Evolutionary conservation across 306 rosid species (phyloP), one percentile per base, ranked within the genome.

Genomic region (Hippophae rhamnoides): DNA sequence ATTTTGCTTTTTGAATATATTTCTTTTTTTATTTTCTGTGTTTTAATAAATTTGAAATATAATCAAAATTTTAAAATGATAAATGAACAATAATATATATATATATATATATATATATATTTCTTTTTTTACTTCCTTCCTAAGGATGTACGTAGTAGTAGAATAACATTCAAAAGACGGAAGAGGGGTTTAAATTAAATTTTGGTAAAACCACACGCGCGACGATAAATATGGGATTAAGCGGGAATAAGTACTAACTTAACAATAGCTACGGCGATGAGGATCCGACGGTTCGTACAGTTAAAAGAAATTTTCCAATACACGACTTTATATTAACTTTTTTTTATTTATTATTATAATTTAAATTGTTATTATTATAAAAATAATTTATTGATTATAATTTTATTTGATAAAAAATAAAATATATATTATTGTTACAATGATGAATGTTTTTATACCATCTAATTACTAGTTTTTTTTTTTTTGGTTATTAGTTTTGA

Each of bases 201-300:
- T 70, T 51, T 43, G 49, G 69, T 54, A 76, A 70, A 42, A 64
- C 58, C 74, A 61, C 67, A 71, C 82, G 74, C 79, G 70, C 43
- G 72, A 79, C 67, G 61, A 52, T 40, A 65, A 66, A 60, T 61
- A 71, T 41, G 68, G 68, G 65, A 56, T 41, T 70, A 85, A 92
- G 98, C 98, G 96, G 96, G 98, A 87, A 85, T 82, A 68, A 80
- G 23, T 18, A 18, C 23, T 18, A 18, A 18, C 18, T 18, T 18
- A 18, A 18, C 18, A 18, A 0, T 18, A 18, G 18, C 18, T 18
- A 0, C 0, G 18, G 18, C 18, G 18, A 18, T 71, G 58, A 56
- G 69, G 13, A 18, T 7, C 53, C 53, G 0, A 49, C 13, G n/a
- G n/a, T 49, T 49, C 50, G 2, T 47, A 7, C 7, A 6, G 0